Conservation (phyloP, 345 rosid genomes). For the Boechera divaricarpa region DNA sequence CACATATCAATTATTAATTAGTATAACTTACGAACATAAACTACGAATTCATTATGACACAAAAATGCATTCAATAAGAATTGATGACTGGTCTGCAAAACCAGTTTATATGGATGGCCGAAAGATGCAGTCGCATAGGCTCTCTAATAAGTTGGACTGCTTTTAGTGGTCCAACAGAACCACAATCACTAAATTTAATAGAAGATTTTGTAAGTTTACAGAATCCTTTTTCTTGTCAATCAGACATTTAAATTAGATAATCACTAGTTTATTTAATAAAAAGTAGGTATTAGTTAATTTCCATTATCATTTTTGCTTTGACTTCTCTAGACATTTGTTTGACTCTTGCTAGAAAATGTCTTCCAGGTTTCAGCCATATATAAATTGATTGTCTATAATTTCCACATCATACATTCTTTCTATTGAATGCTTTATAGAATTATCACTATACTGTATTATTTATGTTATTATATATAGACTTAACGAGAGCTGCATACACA, state of each 20-base stretch:
- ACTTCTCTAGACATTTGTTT: conserved; percentile 19
- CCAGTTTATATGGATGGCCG: neutral
- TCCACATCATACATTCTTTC: conserved; percentile 13
- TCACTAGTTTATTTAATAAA: conserved; percentile 5
- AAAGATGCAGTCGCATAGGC: neutral
- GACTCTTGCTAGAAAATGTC: conserved; percentile 23
- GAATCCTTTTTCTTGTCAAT: neutral
- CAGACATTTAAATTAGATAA: neutral
- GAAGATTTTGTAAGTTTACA: neutral
- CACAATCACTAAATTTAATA: neutral
- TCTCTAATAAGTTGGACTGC: neutral
- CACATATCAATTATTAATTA: neutral
- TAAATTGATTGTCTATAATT: conserved; percentile 13
- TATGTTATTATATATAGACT: neutral
- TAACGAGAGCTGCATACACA: neutral
- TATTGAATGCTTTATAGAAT: neutral
- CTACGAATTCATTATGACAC: neutral
- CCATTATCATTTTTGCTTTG: conserved; percentile 15
- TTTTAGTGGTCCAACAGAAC: neutral
- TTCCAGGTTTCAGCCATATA: conserved; percentile 34
- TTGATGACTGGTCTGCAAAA: neutral
- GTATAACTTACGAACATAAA: neutral
- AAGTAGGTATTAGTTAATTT: conserved; percentile 24
- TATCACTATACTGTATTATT: neutral
- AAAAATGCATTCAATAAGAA: neutral